These are phyloP conservation scores for Daldinia concentrica DNA, from an alignment of 495 filamentous ascomycete species.

Conservation along the genomic window DNA sequence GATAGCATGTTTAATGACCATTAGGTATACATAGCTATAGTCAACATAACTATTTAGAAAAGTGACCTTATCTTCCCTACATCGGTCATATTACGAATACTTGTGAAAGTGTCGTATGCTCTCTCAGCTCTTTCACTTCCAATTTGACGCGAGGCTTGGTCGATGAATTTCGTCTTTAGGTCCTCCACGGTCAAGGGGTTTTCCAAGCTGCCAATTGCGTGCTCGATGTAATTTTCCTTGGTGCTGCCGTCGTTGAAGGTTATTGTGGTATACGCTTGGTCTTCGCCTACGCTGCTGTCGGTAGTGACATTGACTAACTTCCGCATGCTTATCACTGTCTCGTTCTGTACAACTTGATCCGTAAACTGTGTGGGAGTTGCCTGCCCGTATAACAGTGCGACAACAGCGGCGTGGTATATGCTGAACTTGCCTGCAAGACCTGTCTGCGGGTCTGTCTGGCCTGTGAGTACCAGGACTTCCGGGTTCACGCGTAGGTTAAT, in stretches of 20 bases:
- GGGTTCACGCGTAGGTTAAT: conserved; percentile 58
- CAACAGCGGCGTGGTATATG: conserved; percentile 61
- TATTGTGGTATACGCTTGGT: conserved; percentile 55
- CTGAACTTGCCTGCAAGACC: conserved; percentile 65
- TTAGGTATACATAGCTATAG: not conserved
- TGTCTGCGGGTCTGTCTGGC: conserved; percentile 59
- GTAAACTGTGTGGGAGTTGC: conserved; percentile 61
- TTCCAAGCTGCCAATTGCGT: conserved; percentile 62
- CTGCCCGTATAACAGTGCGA: conserved; percentile 61
- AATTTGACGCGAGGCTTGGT: conserved; percentile 47
- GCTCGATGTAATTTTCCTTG: conserved; percentile 56
- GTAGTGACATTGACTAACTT: conserved; percentile 55
- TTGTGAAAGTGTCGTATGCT: conserved; percentile 49
- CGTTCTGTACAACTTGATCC: conserved; percentile 54
- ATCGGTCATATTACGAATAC: conserved; percentile 44
- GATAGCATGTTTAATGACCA: not conserved
- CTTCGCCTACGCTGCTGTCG: conserved; percentile 51
- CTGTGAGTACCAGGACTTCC: conserved; percentile 62
- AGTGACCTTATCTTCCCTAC: conserved; percentile 38
- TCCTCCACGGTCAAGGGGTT: conserved; percentile 56
- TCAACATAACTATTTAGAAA: conserved; percentile 25
- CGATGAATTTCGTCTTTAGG: conserved; percentile 58
- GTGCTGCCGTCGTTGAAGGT: conserved; percentile 48
- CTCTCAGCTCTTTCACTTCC: conserved; percentile 44
- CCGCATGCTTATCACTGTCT: conserved; percentile 50